A percentile compares a stretch with the other conserved stretches of the same genome.
Evolutionary conservation across 768 basidiomycete species (phyloP).

Genomic region (Serendipita vermifera): DNA sequence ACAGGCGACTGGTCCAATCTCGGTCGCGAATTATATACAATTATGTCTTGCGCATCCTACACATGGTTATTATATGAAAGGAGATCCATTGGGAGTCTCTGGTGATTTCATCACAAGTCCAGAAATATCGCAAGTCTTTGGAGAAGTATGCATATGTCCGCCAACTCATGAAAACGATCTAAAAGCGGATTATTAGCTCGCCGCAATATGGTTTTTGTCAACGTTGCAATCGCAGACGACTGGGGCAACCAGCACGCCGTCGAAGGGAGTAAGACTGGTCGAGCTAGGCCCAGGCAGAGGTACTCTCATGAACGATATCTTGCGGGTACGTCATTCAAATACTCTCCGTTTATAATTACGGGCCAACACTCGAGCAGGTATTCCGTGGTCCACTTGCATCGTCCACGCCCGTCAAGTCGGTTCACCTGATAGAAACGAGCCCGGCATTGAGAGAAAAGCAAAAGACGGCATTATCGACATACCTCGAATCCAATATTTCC

Average conservation of each 20-base stretch:
- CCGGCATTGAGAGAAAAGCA: constrained; percentile 42
- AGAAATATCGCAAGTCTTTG: constrained; percentile 92
- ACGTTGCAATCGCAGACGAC: too few relatives aligned
- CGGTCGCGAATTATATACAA: constrained; percentile 83
- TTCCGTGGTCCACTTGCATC: constrained; percentile 30
- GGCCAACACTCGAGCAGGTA: too few relatives aligned
- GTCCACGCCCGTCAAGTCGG: constrained; percentile 28
- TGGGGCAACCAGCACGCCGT: constrained; percentile 33
- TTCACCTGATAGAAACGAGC: constrained; percentile 79
- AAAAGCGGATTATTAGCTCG: constrained; percentile 37
- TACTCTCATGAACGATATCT: constrained; percentile 78
- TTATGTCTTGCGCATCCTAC: constrained; percentile 81
- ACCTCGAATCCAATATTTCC: background rate
- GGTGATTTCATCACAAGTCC: constrained; percentile 97
- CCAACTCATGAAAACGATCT: background rate
- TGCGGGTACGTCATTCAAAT: constrained; percentile 46
- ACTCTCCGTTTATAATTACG: background rate
- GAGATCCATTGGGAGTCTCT: constrained; percentile 66
- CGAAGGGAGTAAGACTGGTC: constrained; percentile 49
- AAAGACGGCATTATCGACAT: constrained; percentile 23
- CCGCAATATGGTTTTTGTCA: constrained; percentile 78
- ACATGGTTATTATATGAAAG: constrained; percentile 80
- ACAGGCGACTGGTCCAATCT: constrained; percentile 79
- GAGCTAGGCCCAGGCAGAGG: constrained; percentile 93
- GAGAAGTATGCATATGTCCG: constrained; percentile 53